These are phyloP conservation scores for Metschnikowia borealis DNA, from an alignment of 805 yeast species.

Conservation along the genomic window DNA sequence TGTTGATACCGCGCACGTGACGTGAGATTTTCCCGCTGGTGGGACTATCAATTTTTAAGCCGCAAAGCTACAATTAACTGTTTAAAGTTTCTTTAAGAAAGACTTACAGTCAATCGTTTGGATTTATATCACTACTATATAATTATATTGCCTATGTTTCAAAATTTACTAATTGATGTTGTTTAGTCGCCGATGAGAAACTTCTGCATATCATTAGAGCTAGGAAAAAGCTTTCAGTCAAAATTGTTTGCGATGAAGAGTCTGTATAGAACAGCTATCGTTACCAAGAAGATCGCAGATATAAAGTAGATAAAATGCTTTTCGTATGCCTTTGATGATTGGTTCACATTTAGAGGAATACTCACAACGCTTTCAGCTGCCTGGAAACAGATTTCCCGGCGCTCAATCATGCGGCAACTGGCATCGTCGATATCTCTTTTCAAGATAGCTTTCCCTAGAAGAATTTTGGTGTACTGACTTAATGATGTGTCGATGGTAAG, in stretches of 20 bases:
- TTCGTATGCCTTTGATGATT: constrained; percentile 19
- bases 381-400: constrained; percentile 37
- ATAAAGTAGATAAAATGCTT: constrained; percentile 24
- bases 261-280: constrained; percentile 26
- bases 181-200: background rate
- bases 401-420: constrained; percentile 32
- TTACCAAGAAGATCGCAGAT: constrained; percentile 23
- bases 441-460: constrained; percentile 39
- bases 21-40: background rate
- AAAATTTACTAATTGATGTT: background rate
- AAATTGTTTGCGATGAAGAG: constrained; percentile 19
- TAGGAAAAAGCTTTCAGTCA: background rate
- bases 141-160: background rate
- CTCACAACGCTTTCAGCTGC: constrained; percentile 42
- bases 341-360: constrained; percentile 38
- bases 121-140: background rate
- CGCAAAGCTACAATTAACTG: background rate
- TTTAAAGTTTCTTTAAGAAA: background rate
- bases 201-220: background rate
- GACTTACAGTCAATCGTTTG: background rate
- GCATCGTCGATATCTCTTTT: constrained; percentile 26
- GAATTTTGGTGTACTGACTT: constrained; percentile 33
- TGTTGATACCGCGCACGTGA: constrained; percentile 6
- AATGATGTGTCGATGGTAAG: constrained; percentile 32
- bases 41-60: background rate